phyloP scores from a whole-genome alignment of 2,329 filamentous ascomycete genomes.

The Pyrenophora teres region DNA sequence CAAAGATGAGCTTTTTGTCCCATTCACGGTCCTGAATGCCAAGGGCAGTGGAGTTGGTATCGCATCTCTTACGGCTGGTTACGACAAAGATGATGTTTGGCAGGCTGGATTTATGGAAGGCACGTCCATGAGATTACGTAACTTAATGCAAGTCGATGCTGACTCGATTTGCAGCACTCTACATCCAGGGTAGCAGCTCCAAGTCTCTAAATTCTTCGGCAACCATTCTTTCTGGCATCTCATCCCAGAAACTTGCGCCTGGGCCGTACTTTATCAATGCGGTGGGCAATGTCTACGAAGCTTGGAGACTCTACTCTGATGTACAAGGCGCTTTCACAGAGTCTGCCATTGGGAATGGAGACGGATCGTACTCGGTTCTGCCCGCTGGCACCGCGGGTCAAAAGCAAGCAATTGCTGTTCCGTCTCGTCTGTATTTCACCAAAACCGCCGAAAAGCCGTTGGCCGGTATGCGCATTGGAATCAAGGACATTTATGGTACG shows the following conservation, averaged over 20 bases:
- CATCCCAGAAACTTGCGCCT: conserved; percentile 40
- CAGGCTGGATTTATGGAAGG: conserved; percentile 47
- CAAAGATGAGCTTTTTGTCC: conserved; percentile 36
- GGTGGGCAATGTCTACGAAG: conserved; percentile 54
- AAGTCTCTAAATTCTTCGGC: conserved; percentile 33
- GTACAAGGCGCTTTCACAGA: conserved; percentile 57
- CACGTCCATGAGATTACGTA: conserved; percentile 4
- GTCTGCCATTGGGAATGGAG: conserved; percentile 46
- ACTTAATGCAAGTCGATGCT: conserved; percentile 23
- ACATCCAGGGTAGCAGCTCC: conserved; percentile 18
- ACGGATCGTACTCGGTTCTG: conserved; percentile 52
- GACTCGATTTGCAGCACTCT: conserved; percentile 29
- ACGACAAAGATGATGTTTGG: conserved; percentile 50
- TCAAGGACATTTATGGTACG: conserved; percentile 64
- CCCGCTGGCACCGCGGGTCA: conserved; percentile 42
- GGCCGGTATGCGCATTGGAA: conserved; percentile 64
- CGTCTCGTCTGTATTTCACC: conserved; percentile 58
- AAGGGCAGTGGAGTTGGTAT: conserved; percentile 7
- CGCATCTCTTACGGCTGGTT: conserved; percentile 29
- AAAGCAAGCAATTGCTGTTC: conserved; percentile 55
- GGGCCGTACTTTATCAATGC: conserved; percentile 59
- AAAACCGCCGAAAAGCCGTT: conserved; percentile 58
- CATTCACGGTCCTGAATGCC: conserved; percentile 47
- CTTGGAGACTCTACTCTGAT: conserved; percentile 58
- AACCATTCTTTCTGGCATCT: conserved; percentile 21